phyloP scores from a whole-genome alignment of 176 grass and related monocot genomes.

The Carex kokanica region DNA sequence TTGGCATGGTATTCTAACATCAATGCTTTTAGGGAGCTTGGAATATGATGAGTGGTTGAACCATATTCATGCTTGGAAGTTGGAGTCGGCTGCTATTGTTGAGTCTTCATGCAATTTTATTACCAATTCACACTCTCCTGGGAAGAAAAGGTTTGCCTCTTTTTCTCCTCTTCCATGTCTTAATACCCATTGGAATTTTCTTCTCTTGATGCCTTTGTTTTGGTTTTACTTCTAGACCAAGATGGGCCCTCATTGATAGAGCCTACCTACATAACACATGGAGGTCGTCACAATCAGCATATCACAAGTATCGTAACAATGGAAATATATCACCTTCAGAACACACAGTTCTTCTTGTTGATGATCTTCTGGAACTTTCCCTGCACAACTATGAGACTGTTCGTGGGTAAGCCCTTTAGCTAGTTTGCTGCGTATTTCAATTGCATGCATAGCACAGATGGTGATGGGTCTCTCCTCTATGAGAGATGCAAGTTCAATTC shows the following conservation, averaged over 20 bases:
- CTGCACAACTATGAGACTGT: slow-evolving; percentile 96
- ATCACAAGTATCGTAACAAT: slow-evolving; percentile 80
- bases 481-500: too few relatives aligned
- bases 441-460: too few relatives aligned
- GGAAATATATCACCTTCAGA: slow-evolving; percentile 59
- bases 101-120: slow-evolving; percentile 95
- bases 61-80: slow-evolving; percentile 84
- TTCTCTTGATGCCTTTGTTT: slow-evolving; percentile 12
- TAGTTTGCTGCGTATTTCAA: not conserved
- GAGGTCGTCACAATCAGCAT: slow-evolving; percentile 88
- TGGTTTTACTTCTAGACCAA: slow-evolving; percentile 46
- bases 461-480: too few relatives aligned
- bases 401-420: slow-evolving; percentile 54
- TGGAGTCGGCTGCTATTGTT: slow-evolving; percentile 83
- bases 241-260: slow-evolving; percentile 91
- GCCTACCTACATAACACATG: slow-evolving; percentile 85
- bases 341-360: slow-evolving; percentile 62
- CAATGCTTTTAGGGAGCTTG: slow-evolving; percentile 63
- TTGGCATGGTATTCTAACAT: slow-evolving; percentile 39
- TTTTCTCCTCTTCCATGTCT: not conserved
- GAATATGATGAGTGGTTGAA: slow-evolving; percentile 92
- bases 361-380: slow-evolving; percentile 89
- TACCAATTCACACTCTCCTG: slow-evolving; percentile 60
- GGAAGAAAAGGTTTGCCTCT: slow-evolving; percentile 76
- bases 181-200: not conserved